phyloP scores from a whole-genome alignment of 148 eudicot species.

The Dysphania ambrosioides region DNA sequence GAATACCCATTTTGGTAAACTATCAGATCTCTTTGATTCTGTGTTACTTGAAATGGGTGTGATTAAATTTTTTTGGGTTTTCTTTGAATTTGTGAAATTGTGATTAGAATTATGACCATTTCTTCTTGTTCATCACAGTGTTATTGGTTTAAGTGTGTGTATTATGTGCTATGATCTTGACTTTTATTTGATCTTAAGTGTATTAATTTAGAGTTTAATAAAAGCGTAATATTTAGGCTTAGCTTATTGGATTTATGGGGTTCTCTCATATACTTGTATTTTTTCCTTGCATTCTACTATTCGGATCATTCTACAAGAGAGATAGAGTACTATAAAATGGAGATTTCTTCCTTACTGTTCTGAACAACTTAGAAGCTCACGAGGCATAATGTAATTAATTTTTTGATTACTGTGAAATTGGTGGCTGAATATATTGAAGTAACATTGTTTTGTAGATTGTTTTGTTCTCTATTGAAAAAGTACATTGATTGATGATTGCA shows the following conservation, averaged over 20 bases:
- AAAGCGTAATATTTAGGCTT: neutral
- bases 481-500: neutral
- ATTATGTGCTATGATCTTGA: neutral
- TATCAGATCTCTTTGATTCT: conserved; percentile 33
- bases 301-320: too few species aligned
- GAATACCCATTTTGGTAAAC: conserved; percentile 19
- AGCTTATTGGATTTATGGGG: neutral
- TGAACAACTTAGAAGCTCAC: too few species aligned
- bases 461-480: neutral
- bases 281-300: too few species aligned
- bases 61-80: conserved; percentile 9
- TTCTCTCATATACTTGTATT: neutral
- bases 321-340: too few species aligned
- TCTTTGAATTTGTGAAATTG: conserved; percentile 10
- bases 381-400: too few species aligned
- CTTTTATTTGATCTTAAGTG: neutral
- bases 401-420: too few species aligned
- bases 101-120: neutral
- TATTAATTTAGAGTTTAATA: neutral
- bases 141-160: too few species aligned
- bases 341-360: too few species aligned
- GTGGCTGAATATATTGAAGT: too few species aligned
- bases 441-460: neutral
- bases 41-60: too few species aligned
- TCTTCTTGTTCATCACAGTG: neutral